These are phyloP conservation scores for Curvularia sp. DNA, from an alignment of 2,329 filamentous ascomycete species.

Conservation along the genomic window DNA sequence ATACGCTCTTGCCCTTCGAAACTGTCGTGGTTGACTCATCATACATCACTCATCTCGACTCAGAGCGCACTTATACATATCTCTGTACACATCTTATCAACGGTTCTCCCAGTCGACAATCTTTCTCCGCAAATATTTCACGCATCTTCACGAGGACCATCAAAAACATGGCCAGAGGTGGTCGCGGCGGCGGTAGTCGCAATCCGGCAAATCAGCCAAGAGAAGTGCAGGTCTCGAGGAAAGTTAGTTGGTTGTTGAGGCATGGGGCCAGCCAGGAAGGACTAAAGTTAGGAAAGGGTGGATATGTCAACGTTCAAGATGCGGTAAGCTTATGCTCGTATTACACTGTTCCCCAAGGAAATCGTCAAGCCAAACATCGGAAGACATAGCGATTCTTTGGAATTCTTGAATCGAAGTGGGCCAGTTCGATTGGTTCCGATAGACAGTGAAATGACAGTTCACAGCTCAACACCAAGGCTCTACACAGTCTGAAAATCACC, in stretches of 20 bases:
- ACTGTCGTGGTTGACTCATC: constrained; percentile 20
- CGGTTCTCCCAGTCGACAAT: not conserved
- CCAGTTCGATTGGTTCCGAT: not conserved
- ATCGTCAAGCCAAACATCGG: not conserved
- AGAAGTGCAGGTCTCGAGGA: constrained; percentile 57
- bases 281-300: constrained; percentile 64
- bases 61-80: not conserved
- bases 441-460: constrained; percentile 5
- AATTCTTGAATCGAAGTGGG: not conserved
- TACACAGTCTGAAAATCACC: constrained; percentile 75
- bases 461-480: constrained; percentile 63
- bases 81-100: not conserved
- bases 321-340: constrained; percentile 56
- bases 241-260: constrained; percentile 63
- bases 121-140: constrained; percentile 28
- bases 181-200: constrained; percentile 47
- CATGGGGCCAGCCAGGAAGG: constrained; percentile 69
- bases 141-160: constrained; percentile 22
- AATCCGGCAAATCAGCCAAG: constrained; percentile 50
- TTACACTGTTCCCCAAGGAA: too few species aligned
- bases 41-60: constrained; percentile 6
- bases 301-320: constrained; percentile 67
- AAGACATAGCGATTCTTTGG: not conserved
- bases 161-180: constrained; percentile 38
- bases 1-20: constrained; percentile 5